Conservation (phyloP, 169 alveolate genomes). For the Nephromyces sp. region DNA sequence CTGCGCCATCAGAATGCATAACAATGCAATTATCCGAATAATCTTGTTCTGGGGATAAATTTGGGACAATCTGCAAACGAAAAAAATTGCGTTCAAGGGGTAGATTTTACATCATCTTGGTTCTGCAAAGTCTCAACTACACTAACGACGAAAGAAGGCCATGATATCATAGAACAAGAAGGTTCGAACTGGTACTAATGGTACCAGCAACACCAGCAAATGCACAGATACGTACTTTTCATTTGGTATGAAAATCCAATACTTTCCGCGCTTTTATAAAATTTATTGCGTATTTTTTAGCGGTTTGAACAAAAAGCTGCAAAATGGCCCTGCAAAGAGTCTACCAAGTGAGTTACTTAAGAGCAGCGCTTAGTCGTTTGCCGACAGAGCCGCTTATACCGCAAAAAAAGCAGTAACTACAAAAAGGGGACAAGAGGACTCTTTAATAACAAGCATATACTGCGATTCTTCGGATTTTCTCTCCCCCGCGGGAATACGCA, state of each 20-base stretch:
- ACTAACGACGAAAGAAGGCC: background rate
- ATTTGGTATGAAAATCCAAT: background rate
- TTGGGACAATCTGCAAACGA: background rate
- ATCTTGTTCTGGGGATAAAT: background rate
- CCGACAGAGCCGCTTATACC: background rate
- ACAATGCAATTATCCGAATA: background rate
- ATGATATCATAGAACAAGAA: background rate
- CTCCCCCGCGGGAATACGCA: background rate
- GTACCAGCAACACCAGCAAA: background rate
- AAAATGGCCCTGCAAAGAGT: too few species aligned
- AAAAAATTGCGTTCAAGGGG: too few species aligned
- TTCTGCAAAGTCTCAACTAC: too few species aligned
- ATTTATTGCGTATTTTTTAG: too few species aligned
- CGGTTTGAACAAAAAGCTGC: too few species aligned
- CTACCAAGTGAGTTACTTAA: background rate
- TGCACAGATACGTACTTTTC: background rate
- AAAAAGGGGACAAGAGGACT: too few species aligned
- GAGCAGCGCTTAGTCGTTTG: background rate
- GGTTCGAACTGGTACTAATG: background rate
- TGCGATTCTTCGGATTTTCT: too few species aligned
- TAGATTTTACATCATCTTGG: too few species aligned
- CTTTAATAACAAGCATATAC: too few species aligned
- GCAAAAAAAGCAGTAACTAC: background rate
- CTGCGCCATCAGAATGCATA: conserved; percentile 14
- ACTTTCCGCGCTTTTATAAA: too few species aligned